Percentiles rank a stretch among this genome's conserved stretches.
phyloP scores from a whole-genome alignment of 2,329 filamentous ascomycete genomes.

The Neophaeococcomyces mojaviensis region DNA sequence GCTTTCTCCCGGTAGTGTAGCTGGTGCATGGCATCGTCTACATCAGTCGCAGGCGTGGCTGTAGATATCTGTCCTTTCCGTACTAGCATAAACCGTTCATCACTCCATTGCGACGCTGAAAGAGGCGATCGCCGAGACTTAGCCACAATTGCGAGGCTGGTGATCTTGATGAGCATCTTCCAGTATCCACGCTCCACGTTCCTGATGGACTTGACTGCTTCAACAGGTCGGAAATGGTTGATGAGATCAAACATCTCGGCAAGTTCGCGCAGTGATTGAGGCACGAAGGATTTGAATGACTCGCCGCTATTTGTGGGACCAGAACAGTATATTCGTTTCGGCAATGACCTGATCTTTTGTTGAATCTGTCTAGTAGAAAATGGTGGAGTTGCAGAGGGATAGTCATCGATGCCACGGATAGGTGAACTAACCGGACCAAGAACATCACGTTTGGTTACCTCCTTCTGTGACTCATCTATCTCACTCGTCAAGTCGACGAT shows the following conservation, averaged over 20 bases:
- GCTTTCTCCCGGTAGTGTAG: slow-evolving; percentile 2
- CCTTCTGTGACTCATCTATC: neutral
- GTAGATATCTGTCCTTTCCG: neutral
- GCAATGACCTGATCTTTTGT: neutral
- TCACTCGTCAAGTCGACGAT: slow-evolving; percentile 1
- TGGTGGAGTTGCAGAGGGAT: neutral
- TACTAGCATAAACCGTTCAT: slow-evolving; percentile 4
- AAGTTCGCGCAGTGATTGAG: slow-evolving; percentile 48
- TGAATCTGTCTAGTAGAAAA: neutral
- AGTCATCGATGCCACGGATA: neutral
- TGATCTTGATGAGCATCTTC: slow-evolving; percentile 56
- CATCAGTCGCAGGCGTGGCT: neutral
- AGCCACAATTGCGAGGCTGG: slow-evolving; percentile 50
- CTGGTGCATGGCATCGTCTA: neutral
- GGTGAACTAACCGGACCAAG: slow-evolving; percentile 7
- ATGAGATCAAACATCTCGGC: slow-evolving; percentile 45
- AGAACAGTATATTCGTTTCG: slow-evolving; percentile 2
- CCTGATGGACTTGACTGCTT: slow-evolving; percentile 43
- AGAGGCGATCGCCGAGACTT: slow-evolving; percentile 18
- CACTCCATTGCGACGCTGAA: slow-evolving; percentile 7
- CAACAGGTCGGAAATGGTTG: slow-evolving; percentile 47
- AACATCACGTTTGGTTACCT: slow-evolving; percentile 3
- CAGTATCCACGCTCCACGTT: slow-evolving; percentile 71
- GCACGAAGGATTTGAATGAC: slow-evolving; percentile 44
- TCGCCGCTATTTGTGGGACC: neutral